phyloP scores from a whole-genome alignment of 2,329 filamentous ascomycete species.

The Seiridium cupressi region DNA sequence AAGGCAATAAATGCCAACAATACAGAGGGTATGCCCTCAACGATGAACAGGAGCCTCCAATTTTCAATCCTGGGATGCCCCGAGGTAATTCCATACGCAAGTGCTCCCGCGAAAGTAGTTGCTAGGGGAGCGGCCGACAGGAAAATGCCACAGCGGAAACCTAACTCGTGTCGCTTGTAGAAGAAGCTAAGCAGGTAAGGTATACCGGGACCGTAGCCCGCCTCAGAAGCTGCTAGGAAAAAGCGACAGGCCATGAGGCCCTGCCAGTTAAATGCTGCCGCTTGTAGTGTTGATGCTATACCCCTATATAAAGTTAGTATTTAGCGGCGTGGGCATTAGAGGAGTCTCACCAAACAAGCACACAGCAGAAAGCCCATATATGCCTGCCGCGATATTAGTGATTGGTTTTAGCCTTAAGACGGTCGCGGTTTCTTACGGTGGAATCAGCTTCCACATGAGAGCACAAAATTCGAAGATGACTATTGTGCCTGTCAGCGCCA shows the following conservation, averaged over 20 bases:
- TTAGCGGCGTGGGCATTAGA: background rate
- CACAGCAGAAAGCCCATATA: conserved; percentile 26
- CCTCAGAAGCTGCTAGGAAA: conserved; percentile 29
- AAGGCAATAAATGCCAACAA: conserved; percentile 27
- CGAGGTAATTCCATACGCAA: conserved; percentile 68
- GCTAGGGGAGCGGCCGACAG: conserved; percentile 57
- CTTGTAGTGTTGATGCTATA: conserved; percentile 27
- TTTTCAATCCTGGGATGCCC: conserved; percentile 53
- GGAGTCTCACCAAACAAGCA: conserved; percentile 24
- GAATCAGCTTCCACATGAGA: conserved; percentile 39
- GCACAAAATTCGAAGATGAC: conserved; percentile 40
- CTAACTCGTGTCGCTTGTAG: conserved; percentile 42
- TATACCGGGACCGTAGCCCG: conserved; percentile 29
- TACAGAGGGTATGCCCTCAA: conserved; percentile 33
- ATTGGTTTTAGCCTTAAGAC: background rate
- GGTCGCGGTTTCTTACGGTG: conserved; percentile 28
- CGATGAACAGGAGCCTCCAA: conserved; percentile 31
- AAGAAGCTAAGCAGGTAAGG: conserved; percentile 34
- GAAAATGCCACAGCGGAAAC: conserved; percentile 33
- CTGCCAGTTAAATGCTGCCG: conserved; percentile 26
- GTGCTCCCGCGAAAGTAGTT: conserved; percentile 66
- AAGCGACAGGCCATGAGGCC: conserved; percentile 29
- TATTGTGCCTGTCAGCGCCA: conserved; percentile 8
- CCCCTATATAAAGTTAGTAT: conserved; percentile 19
- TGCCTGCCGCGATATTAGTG: conserved; percentile 9